Percentiles rank a stretch among this genome's conserved stretches.
phyloP scores from a whole-genome alignment of 495 filamentous ascomycete species.

The Lophiostoma macrostomum region DNA sequence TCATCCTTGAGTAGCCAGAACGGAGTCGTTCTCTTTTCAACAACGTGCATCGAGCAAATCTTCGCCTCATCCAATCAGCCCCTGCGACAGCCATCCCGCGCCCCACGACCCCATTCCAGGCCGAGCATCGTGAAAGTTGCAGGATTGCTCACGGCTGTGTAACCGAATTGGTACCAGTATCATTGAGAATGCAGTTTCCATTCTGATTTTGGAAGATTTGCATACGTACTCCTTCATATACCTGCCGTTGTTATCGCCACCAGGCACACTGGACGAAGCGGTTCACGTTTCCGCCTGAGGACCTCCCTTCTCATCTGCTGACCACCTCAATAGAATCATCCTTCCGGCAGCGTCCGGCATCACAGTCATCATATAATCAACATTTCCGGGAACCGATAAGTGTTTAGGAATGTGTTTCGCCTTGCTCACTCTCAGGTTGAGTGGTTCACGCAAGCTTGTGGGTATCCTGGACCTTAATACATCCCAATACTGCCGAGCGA shows the following conservation, averaged over 20 bases:
- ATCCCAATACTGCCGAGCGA: too few species aligned
- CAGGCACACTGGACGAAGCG: constrained; percentile 9
- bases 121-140: not conserved
- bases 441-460: too few species aligned
- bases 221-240: constrained; percentile 19
- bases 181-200: not conserved
- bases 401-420: too few species aligned
- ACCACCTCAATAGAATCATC: too few species aligned
- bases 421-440: too few species aligned
- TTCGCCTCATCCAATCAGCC: constrained; percentile 19
- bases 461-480: too few species aligned
- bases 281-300: constrained; percentile 8
- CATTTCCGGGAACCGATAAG: too few species aligned
- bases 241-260: constrained; percentile 11
- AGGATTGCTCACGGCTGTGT: not conserved
- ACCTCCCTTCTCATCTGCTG: too few species aligned
- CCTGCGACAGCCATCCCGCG: not conserved
- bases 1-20: not conserved
- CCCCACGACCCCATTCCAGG: not conserved
- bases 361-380: too few species aligned
- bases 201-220: not conserved
- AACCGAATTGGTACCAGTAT: not conserved
- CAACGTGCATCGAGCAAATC: constrained; percentile 18
- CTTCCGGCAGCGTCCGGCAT: too few species aligned
- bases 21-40: constrained; percentile 1